A percentile compares a stretch with the other conserved stretches of the same genome.
These are phyloP conservation scores for Mycoemilia scoparia DNA, from an alignment of 192 early-diverging fungal species.

Conservation along the genomic window DNA sequence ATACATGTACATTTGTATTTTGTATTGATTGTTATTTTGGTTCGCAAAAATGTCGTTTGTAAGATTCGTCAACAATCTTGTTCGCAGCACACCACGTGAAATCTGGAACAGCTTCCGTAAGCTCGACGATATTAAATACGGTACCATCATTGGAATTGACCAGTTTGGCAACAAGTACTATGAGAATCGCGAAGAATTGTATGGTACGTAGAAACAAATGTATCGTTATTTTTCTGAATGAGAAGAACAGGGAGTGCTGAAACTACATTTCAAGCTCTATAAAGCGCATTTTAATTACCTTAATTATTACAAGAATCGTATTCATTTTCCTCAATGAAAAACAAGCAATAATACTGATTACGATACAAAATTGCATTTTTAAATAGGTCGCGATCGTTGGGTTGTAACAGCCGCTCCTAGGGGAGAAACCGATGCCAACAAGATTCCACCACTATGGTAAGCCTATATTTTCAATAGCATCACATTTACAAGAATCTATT, in stretches of 20 bases:
- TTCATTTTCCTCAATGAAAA: no score
- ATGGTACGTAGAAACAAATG: conserved; percentile 28
- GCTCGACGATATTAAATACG: conserved; percentile 40
- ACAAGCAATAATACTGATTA: not conserved
- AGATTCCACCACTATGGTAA: conserved; percentile 59
- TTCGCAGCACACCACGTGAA: conserved; percentile 19
- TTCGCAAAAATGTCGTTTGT: conserved; percentile 17
- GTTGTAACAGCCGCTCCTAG: conserved; percentile 33
- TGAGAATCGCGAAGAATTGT: conserved; percentile 49
- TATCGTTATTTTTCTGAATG: not conserved
- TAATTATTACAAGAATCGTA: no score
- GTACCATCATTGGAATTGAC: conserved; percentile 50
- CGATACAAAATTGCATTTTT: no score
- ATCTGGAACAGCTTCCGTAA: conserved; percentile 26
- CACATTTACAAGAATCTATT: not conserved
- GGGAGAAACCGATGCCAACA: conserved; percentile 35
- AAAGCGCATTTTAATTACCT: no score
- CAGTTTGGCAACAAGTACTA: conserved; percentile 61
- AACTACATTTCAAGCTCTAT: no score
- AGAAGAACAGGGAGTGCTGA: not conserved
- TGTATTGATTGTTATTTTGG: not conserved
- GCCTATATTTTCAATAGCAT: not conserved
- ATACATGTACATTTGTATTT: not conserved
- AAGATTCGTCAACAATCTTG: conserved; percentile 20
- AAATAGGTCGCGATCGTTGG: conserved; percentile 64